Evolutionary conservation across 164 flowering plant genomes (phyloP).

Genomic region (Vitis rotundifolia): DNA sequence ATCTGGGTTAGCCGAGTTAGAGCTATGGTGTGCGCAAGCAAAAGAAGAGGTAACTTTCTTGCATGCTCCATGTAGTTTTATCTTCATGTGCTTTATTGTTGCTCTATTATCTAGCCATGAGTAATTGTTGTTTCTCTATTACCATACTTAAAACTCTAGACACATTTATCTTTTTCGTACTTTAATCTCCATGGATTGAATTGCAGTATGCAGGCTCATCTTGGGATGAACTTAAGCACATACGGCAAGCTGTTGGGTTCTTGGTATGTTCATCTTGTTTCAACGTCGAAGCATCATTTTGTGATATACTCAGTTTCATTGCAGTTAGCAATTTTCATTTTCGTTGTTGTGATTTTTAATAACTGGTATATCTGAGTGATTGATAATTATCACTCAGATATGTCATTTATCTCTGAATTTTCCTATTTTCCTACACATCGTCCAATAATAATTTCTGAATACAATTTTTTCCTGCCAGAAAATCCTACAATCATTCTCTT

Average conservation of each 20-base stretch:
- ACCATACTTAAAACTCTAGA: neutral
- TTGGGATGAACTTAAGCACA: conserved; percentile 77
- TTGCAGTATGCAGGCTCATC: conserved; percentile 73
- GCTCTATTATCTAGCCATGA: neutral
- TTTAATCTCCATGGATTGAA: conserved; percentile 24
- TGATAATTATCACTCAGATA: neutral
- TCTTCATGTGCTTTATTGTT: neutral
- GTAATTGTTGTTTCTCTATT: neutral
- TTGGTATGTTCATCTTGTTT: conserved; percentile 41
- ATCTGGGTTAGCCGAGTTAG: conserved; percentile 72
- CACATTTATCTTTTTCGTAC: neutral
- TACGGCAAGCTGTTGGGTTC: conserved; percentile 75
- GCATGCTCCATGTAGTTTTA: neutral
- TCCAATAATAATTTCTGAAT: too few relatives aligned
- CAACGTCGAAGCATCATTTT: neutral
- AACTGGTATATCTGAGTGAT: neutral
- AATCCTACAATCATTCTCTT: neutral
- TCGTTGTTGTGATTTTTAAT: neutral
- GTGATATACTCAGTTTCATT: neutral
- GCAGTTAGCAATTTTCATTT: neutral
- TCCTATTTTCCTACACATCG: too few relatives aligned
- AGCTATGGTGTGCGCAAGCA: conserved; percentile 66
- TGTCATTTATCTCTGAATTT: too few relatives aligned
- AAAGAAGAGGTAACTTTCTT: conserved; percentile 53
- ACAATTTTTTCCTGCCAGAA: too few relatives aligned